phyloP scores from a whole-genome alignment of 2,329 filamentous ascomycete genomes.

The Colletotrichum liriopes region DNA sequence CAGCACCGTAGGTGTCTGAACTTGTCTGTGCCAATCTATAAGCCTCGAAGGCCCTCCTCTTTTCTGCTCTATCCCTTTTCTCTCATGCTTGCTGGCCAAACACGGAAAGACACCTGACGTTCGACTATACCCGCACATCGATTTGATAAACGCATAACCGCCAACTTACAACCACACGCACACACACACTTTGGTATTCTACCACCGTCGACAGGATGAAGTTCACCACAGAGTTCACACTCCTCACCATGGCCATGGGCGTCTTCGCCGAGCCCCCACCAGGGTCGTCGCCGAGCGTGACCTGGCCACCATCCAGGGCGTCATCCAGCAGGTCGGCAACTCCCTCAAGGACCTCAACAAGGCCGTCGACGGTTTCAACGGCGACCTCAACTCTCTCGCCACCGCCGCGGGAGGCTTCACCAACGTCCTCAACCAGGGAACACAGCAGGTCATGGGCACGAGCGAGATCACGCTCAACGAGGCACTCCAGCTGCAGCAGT shows the following conservation, averaged over 20 bases:
- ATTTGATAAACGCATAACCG: constrained; percentile 9
- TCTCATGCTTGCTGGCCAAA: constrained; percentile 36
- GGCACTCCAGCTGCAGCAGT: constrained; percentile 41
- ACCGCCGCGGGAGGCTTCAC: constrained; percentile 45
- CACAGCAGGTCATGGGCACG: constrained; percentile 34
- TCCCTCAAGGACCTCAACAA: constrained; percentile 45
- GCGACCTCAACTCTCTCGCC: constrained; percentile 44
- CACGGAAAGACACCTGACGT: constrained; percentile 12
- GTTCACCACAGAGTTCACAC: constrained; percentile 43
- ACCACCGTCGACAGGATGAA: constrained; percentile 40
- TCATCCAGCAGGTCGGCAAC: constrained; percentile 42
- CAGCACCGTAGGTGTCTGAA: neutral
- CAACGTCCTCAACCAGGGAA: constrained; percentile 43
- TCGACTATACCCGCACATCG: constrained; percentile 4
- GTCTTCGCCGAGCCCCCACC: constrained; percentile 42
- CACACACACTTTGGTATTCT: neutral
- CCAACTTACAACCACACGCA: neutral
- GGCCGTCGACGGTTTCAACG: constrained; percentile 47
- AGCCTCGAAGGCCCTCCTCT: constrained; percentile 26
- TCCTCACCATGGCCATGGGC: constrained; percentile 41
- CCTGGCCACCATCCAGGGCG: constrained; percentile 39
- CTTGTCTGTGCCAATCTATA: constrained; percentile 40
- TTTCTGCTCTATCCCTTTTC: no score
- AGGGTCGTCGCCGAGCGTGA: constrained; percentile 41
- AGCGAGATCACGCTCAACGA: constrained; percentile 44